Evolutionary conservation across 768 basidiomycete genomes (phyloP).

Genomic region (Lactarius tabidus): DNA sequence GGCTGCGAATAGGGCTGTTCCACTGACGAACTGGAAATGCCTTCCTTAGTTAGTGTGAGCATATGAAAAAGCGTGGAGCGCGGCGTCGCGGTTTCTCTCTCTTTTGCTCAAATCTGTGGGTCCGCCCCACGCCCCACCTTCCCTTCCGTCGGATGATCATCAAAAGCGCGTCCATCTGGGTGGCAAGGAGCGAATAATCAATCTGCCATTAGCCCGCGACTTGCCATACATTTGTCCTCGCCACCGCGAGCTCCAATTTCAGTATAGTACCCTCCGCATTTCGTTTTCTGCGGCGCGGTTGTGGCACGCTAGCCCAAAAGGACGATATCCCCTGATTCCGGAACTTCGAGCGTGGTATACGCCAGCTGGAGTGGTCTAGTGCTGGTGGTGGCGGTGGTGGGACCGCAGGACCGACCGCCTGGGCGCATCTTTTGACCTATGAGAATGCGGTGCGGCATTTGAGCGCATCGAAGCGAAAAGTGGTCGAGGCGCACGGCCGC

Average conservation of each 20-base stretch:
- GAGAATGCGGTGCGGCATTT: neutral
- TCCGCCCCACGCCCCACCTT: neutral
- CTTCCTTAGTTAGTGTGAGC: neutral
- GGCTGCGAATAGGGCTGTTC: neutral
- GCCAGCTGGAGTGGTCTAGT: neutral
- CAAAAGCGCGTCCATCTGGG: neutral
- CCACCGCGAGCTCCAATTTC: neutral
- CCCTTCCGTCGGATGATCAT: neutral
- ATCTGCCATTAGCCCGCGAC: neutral
- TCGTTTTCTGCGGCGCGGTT: neutral
- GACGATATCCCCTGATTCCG: neutral
- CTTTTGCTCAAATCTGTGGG: neutral
- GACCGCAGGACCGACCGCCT: neutral
- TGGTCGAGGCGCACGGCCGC: neutral
- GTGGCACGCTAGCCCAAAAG: neutral
- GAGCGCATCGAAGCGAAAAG: neutral
- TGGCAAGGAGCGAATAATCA: neutral
- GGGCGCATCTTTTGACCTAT: neutral
- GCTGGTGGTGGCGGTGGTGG: neutral
- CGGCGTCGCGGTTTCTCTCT: neutral
- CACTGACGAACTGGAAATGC: neutral
- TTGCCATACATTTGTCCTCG: neutral
- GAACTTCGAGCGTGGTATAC: neutral
- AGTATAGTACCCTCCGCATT: neutral
- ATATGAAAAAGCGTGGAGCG: too few species aligned